A percentile compares a stretch with the other conserved stretches of the same genome.
These are phyloP conservation scores for Quercus robur DNA, from an alignment of 306 rosid genomes.

Conservation along the genomic window DNA sequence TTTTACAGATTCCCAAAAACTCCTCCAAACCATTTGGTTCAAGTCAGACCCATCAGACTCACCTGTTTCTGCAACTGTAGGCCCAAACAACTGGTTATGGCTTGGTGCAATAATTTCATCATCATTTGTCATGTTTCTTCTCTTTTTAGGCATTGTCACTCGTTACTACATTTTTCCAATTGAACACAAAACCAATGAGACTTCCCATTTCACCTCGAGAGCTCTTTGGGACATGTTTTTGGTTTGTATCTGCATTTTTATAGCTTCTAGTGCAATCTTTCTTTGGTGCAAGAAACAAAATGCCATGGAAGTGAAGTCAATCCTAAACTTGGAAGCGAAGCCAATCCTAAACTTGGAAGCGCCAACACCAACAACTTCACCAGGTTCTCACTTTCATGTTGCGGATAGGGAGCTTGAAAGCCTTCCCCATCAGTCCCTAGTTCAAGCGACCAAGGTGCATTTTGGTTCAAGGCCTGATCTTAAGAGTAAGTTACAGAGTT, in stretches of 20 bases:
- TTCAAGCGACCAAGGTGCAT: constrained; percentile 35
- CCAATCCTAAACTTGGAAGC: constrained; percentile 17
- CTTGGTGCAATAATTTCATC: constrained; percentile 37
- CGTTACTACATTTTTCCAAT: constrained; percentile 41
- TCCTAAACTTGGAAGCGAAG: constrained; percentile 13
- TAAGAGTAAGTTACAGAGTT: constrained; percentile 24
- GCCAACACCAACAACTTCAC: constrained; percentile 17
- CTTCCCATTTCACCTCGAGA: constrained; percentile 30
- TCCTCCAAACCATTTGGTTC: constrained; percentile 27
- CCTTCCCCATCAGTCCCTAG: constrained; percentile 30
- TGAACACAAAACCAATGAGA: constrained; percentile 13
- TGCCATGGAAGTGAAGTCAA: constrained; percentile 17
- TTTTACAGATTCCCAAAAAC: constrained; percentile 7
- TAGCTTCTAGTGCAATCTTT: constrained; percentile 30
- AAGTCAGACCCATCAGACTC: constrained; percentile 36
- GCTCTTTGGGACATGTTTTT: constrained; percentile 46
- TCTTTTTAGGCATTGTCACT: constrained; percentile 30
- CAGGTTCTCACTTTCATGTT: constrained; percentile 18
- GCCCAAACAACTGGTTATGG: constrained; percentile 42
- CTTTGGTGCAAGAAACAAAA: constrained; percentile 33
- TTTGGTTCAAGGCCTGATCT: constrained; percentile 43
- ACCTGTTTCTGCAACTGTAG: constrained; percentile 28
- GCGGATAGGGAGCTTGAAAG: constrained; percentile 39
- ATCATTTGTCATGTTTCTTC: constrained; percentile 36
- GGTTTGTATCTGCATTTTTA: constrained; percentile 31